A percentile compares a stretch with the other conserved stretches of the same genome.
phyloP scores from a whole-genome alignment of 192 early-diverging fungal species.

The Coemansia biformis region DNA sequence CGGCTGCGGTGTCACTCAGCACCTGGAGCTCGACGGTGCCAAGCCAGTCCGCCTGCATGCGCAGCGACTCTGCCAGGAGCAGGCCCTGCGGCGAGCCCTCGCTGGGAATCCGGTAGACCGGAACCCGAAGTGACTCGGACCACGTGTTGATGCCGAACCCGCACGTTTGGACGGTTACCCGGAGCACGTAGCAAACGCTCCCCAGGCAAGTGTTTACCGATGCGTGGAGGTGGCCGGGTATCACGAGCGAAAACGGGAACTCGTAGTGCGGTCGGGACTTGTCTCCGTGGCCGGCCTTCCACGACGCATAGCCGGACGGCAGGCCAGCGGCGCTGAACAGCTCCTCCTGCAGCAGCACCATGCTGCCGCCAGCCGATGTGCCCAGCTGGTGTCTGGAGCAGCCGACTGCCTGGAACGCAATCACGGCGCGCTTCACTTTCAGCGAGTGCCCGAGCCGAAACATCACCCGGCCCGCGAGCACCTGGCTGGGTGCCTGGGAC shows the following conservation, averaged over 20 bases:
- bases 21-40: constrained; percentile 37
- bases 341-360: constrained; percentile 6
- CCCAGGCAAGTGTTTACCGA: constrained; percentile 29
- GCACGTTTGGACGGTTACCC: constrained; percentile 22
- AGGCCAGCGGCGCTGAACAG: constrained; percentile 20
- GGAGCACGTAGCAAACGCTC: constrained; percentile 29
- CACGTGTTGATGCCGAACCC: constrained; percentile 45
- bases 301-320: constrained; percentile 8
- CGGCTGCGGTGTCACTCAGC: constrained; percentile 15
- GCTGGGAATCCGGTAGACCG: constrained; percentile 27
- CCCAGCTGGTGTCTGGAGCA: constrained; percentile 1
- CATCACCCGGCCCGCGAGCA: constrained; percentile 27
- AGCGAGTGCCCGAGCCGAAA: constrained; percentile 27
- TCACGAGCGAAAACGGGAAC: constrained; percentile 28
- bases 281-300: constrained; percentile 6
- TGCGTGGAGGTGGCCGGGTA: constrained; percentile 34
- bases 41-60: constrained; percentile 39
- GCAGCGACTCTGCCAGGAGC: constrained; percentile 15
- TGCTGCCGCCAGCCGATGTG: constrained; percentile 3
- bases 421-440: constrained; percentile 18
- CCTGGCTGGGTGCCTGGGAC: constrained; percentile 28
- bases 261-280: constrained; percentile 6
- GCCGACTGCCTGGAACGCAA: constrained; percentile 14
- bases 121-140: constrained; percentile 27
- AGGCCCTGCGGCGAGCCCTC: constrained; percentile 14